These are phyloP conservation scores for Tilletia setariae DNA, from an alignment of 1,284 basidiomycete species.

Conservation along the genomic window DNA sequence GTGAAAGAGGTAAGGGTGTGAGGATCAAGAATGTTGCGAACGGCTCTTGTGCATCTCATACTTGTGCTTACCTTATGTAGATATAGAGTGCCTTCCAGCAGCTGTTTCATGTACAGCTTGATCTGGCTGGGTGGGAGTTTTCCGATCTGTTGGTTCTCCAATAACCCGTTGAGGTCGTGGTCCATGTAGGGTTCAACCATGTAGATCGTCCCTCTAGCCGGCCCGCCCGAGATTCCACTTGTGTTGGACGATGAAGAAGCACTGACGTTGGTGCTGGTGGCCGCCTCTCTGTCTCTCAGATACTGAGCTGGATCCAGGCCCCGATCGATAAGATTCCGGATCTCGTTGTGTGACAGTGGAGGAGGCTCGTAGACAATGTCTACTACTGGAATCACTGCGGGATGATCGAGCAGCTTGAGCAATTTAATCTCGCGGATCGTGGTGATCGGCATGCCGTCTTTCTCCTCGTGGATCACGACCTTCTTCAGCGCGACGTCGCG, in stretches of 20 bases:
- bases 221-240: neutral
- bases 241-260: neutral
- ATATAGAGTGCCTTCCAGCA: conserved; percentile 89
- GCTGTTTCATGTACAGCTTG: conserved; percentile 92
- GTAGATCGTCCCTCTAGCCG: conserved; percentile 64
- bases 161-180: conserved; percentile 89
- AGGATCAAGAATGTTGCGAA: neutral
- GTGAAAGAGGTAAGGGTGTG: neutral
- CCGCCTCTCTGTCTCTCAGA: neutral
- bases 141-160: conserved; percentile 64
- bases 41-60: no score
- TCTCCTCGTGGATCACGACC: conserved; percentile 92
- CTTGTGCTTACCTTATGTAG: conserved; percentile 73
- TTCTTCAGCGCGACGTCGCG: conserved; percentile 81
- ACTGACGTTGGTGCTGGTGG: neutral
- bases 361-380: conserved; percentile 72
- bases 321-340: conserved; percentile 25
- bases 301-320: conserved; percentile 21
- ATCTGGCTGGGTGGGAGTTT: conserved; percentile 62
- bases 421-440: conserved; percentile 98
- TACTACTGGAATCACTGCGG: conserved; percentile 78
- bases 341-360: conserved; percentile 6
- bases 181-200: conserved; percentile 99
- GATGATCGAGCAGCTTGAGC: conserved; percentile 80
- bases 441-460: conserved; percentile 84